Evolutionary conservation across 768 basidiomycete species (phyloP), one percentile per base, ranked within the genome.

Genomic region (Tulasnella sp.): DNA sequence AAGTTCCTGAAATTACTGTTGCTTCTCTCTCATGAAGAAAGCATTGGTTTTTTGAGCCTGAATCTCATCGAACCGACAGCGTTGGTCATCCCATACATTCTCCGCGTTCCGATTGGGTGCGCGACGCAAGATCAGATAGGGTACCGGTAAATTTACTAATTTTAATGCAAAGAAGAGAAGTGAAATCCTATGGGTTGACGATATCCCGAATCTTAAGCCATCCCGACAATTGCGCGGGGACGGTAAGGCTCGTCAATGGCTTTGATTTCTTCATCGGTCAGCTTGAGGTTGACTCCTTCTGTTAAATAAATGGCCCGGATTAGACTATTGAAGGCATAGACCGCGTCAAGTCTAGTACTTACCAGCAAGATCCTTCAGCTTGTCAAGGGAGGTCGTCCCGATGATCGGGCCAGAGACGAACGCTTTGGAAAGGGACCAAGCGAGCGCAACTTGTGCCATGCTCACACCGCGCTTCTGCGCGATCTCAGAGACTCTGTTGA

Each of bases 251-350:
- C 88, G 80, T 89, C 88, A 42, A 93, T 87, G 79, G 87, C 87
- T 84, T 89, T 88, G 58, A 90, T 85, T 83, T 93, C 92, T 28
- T 92, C 91, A 0, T 87, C 86, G 0, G 89, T 88, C 69, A 93
- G 87, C 79, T 87, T 86, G 40, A 92, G 81, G 73, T 90, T 82
- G 20, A 90, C 85, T 4, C 86, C 89, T 11, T 84, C 89, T 89
- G 76, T 76, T 20, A 14, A 37, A 16, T 28, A 31, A 9, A 60
- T 31, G 12, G 5, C n/a, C n/a, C 58, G 9, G 7, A 16, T n/a
- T 60, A 60, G 58, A n/a, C 24, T 12, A 60, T n/a, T 28, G 24
- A 60, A 7, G 31, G 58, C 8, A 16, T n/a, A n/a, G 24, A 16
- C 4, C n/a, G 8, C 14, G 58, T 1, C n/a, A 31, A 60, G 58